Evolutionary conservation across 1,139 yeast genomes (phyloP), one percentile per base, ranked within the genome.

Genomic region (Saccharomyces hybrid): DNA sequence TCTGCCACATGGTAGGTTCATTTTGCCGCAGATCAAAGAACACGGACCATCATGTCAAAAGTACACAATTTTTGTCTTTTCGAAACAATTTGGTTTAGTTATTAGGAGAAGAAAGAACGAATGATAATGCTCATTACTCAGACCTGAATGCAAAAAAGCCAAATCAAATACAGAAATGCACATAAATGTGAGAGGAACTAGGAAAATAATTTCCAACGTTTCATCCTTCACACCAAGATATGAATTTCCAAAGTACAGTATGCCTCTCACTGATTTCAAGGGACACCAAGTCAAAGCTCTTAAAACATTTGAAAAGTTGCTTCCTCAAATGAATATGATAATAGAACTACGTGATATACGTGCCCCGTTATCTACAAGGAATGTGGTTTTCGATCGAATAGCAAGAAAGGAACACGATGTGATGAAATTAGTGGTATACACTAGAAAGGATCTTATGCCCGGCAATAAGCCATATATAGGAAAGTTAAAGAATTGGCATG

Each of bases 241-340:
- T 50, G 72, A 52, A 68, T 82, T 87, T 61, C 97, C 97, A 0
- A 76, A 78, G 32, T 87, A 85, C 66, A 81, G 82, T 54, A 79
- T 90, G 14, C 78, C 84, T 0, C 70, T 85, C 38, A 82, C 96
- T 4, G 91, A 88, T 69, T 89, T 90, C 72, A 89, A 89, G 63
- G 97, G 97, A 13, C 97, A 91, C 67, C 98, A 93, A 66, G 82
- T 83, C 59, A 84, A 83, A 57, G 97, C 97, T 0, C 74, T 93
- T 41, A 80, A 83, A 49, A 79, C 77, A 60, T 81, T 91, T 72
- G 79, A 84, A 11, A 83, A 81, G 54, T 71, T 89, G 42, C 83
- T 93, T 1, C 90, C 95, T 0, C 93, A 88, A 61, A 78, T 90
- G 32, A 96, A 93, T 66, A 70, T 89, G 50, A 80, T 93, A 1